Evolutionary conservation across 352 stramenopile genomes (phyloP).

Genomic region (Globisporangium radiosum): DNA sequence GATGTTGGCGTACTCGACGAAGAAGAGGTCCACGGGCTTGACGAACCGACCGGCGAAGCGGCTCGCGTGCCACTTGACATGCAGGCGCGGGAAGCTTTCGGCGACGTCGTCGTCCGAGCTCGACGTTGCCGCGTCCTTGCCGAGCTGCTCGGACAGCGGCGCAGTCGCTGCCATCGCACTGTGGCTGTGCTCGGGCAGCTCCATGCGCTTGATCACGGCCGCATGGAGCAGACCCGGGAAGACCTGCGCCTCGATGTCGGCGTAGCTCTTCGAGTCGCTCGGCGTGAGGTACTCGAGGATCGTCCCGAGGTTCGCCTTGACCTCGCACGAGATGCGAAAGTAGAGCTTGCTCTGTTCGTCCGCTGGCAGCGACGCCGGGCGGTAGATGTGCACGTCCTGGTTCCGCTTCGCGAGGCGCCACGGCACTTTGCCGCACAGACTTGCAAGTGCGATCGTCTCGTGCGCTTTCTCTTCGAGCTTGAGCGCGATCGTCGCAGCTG

Average conservation of each 20-base stretch:
- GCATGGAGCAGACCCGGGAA: slow-evolving; percentile 76
- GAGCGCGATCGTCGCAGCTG: slow-evolving; percentile 38
- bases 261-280: slow-evolving; percentile 62
- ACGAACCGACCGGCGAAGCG: slow-evolving; percentile 75
- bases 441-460: slow-evolving; percentile 53
- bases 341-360: slow-evolving; percentile 61
- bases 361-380: slow-evolving; percentile 29
- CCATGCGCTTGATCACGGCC: slow-evolving; percentile 75
- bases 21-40: slow-evolving; percentile 83
- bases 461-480: slow-evolving; percentile 73
- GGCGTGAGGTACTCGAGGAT: slow-evolving; percentile 80
- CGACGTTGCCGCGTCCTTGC: slow-evolving; percentile 29
- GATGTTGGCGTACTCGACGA: slow-evolving; percentile 82
- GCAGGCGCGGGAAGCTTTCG: slow-evolving; percentile 55
- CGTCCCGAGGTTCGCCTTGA: slow-evolving; percentile 68
- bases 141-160: slow-evolving; percentile 16
- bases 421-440: slow-evolving; percentile 44
- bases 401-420: slow-evolving; percentile 72
- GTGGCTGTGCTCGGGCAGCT: slow-evolving; percentile 29
- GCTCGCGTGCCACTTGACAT: slow-evolving; percentile 85
- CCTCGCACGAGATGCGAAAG: slow-evolving; percentile 79
- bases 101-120: slow-evolving; percentile 32
- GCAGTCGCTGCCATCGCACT: not conserved
- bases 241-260: slow-evolving; percentile 75
- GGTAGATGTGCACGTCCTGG: slow-evolving; percentile 79